Evolutionary conservation across 163 green algal genomes (phyloP).

Genomic region (Chlamydomonas reinhardtii): DNA sequence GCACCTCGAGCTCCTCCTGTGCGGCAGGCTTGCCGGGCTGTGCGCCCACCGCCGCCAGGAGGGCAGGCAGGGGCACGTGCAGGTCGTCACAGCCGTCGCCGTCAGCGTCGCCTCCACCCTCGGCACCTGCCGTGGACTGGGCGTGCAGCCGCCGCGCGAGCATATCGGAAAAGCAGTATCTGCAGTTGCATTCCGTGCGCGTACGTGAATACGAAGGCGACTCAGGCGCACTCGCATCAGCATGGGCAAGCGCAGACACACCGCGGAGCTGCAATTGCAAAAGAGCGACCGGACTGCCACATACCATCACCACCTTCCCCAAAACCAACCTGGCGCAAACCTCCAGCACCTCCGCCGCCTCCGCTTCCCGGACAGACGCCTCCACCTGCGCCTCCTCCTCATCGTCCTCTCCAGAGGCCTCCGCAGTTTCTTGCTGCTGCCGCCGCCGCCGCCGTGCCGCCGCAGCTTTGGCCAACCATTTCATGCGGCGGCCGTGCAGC

Average conservation of each 20-base stretch:
- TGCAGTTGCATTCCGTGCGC: not conserved
- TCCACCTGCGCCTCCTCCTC: not conserved
- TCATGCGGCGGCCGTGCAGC: slow-evolving; percentile 33
- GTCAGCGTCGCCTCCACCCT: not conserved
- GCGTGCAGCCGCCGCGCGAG: slow-evolving; percentile 17
- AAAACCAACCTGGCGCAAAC: slow-evolving; percentile 17
- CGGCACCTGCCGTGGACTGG: not conserved
- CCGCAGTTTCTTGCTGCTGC: not conserved
- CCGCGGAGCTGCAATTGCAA: no score
- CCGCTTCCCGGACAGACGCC: not conserved
- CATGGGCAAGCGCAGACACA: no score
- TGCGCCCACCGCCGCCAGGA: no score
- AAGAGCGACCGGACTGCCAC: no score
- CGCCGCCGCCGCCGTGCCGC: slow-evolving; percentile 2
- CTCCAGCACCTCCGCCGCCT: not conserved
- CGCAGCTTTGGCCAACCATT: slow-evolving; percentile 24
- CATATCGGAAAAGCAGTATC: slow-evolving; percentile 36
- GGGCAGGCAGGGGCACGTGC: no score
- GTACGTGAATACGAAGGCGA: no score
- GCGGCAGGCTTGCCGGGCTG: no score
- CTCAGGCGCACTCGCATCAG: no score
- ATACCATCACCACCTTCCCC: no score
- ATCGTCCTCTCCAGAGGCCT: not conserved
- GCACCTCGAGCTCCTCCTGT: no score
- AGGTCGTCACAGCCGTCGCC: no score